These are phyloP conservation scores for Ceratocystis cacaofunesta DNA, from an alignment of 2,329 filamentous ascomycete genomes.

Conservation along the genomic window DNA sequence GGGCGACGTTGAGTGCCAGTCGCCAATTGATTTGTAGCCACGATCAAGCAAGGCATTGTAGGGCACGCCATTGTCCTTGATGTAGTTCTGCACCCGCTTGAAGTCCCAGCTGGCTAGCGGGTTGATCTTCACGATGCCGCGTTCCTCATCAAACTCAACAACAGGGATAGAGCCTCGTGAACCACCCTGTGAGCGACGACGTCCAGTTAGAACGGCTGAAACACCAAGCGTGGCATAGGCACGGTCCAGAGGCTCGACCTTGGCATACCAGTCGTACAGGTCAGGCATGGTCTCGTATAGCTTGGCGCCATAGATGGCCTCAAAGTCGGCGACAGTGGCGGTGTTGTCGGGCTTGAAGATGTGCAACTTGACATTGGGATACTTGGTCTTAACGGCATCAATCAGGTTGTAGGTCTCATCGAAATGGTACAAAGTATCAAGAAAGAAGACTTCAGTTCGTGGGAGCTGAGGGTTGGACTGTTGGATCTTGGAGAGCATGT, in stretches of 20 bases:
- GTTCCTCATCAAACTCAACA: constrained; percentile 77
- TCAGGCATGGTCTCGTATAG: constrained; percentile 78
- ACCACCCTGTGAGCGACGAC: constrained; percentile 80
- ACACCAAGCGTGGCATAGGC: constrained; percentile 80
- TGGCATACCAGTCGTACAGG: constrained; percentile 91
- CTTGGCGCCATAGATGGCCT: constrained; percentile 62
- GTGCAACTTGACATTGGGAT: constrained; percentile 69
- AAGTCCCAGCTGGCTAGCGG: constrained; percentile 92
- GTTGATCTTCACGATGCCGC: constrained; percentile 92
- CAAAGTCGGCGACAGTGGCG: constrained; percentile 61
- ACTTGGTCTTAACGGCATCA: constrained; percentile 57
- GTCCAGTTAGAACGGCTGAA: constrained; percentile 80
- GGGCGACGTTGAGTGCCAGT: constrained; percentile 93
- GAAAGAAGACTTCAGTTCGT: constrained; percentile 56
- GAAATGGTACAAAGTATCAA: constrained; percentile 76
- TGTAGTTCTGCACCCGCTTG: constrained; percentile 73
- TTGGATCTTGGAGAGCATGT: constrained; percentile 69
- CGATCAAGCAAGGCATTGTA: constrained; percentile 84
- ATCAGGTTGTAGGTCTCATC: constrained; percentile 60
- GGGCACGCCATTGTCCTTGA: constrained; percentile 72
- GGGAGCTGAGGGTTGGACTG: constrained; percentile 44
- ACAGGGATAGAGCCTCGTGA: constrained; percentile 82
- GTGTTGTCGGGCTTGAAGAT: constrained; percentile 74
- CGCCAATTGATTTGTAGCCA: constrained; percentile 96
- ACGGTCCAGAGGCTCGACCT: constrained; percentile 89